phyloP scores from a whole-genome alignment of 106 monocot species.

The Cymbidium sinense region DNA sequence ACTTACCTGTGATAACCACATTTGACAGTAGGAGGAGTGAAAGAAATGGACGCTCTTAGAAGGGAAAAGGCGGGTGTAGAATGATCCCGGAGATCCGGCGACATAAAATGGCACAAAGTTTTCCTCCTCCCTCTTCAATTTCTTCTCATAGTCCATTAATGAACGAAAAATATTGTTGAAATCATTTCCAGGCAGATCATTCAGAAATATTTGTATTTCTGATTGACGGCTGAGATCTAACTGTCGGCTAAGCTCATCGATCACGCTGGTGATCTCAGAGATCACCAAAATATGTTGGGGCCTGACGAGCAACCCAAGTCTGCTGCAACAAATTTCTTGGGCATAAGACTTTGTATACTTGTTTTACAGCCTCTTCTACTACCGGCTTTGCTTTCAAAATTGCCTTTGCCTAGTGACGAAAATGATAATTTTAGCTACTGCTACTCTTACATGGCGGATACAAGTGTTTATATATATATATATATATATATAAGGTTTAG shows the following conservation, averaged over 20 bases:
- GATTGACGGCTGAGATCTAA: not conserved
- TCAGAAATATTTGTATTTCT: constrained; percentile 28
- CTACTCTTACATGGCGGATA: no score
- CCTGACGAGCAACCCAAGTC: constrained; percentile 36
- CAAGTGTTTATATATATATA: no score
- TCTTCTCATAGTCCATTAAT: not conserved
- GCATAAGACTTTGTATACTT: not conserved
- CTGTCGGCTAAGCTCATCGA: not conserved
- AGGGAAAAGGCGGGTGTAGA: constrained; percentile 37
- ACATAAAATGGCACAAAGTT: constrained; percentile 3
- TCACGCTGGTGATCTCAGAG: constrained; percentile 10
- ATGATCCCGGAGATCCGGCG: constrained; percentile 31
- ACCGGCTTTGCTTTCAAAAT: not conserved
- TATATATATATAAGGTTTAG: no score
- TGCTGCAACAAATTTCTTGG: not conserved
- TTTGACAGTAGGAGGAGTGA: constrained; percentile 27
- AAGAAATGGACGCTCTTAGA: no score
- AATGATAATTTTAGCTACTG: no score
- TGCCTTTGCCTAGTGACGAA: not conserved
- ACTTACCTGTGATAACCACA: constrained; percentile 44
- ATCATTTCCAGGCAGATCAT: constrained; percentile 42
- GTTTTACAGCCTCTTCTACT: not conserved
- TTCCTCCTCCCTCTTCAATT: not conserved
- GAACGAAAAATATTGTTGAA: constrained; percentile 28
- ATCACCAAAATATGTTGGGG: constrained; percentile 14